Percentiles rank a stretch among this genome's conserved stretches.
Evolutionary conservation across 2,329 filamentous ascomycete genomes (phyloP).

Genomic region (Fusarium gaditjirri): DNA sequence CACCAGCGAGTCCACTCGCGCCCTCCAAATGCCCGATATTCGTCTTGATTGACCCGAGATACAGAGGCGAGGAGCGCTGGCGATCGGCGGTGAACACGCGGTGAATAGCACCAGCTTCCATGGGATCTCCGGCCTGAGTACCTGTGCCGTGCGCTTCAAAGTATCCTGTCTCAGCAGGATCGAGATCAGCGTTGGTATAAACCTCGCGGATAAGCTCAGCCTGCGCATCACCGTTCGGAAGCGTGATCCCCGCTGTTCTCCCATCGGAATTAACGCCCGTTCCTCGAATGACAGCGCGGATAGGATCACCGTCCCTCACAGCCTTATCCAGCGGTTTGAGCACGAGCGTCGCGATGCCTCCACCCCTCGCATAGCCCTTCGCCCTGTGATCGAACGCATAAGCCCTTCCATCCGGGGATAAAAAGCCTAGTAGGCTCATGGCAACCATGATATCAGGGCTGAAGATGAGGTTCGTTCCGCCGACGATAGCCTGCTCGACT

Average conservation of each 20-base stretch:
- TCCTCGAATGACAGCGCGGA: neutral
- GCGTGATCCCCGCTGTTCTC: neutral
- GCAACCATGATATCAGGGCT: constrained; percentile 12
- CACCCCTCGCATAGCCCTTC: constrained; percentile 16
- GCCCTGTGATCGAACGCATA: constrained; percentile 8
- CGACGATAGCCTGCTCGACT: neutral
- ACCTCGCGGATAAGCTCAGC: neutral
- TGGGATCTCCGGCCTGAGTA: neutral
- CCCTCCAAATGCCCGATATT: neutral
- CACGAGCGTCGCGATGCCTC: neutral
- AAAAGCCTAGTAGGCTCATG: neutral
- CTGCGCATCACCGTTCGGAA: neutral
- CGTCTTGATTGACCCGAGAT: neutral
- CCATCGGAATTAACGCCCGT: neutral
- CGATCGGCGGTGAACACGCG: neutral
- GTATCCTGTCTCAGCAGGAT: neutral
- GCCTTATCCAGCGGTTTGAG: constrained; percentile 10
- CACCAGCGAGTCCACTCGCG: neutral
- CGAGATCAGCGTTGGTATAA: neutral
- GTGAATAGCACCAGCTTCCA: neutral
- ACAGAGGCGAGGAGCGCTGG: neutral
- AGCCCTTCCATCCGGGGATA: neutral
- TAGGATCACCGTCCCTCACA: neutral
- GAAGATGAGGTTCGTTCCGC: constrained; percentile 1
- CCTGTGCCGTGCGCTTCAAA: constrained; percentile 9